Evolutionary conservation across 352 stramenopile genomes (phyloP), one percentile per base, ranked within the genome.

Genomic region (Phytophthora ramorum): DNA sequence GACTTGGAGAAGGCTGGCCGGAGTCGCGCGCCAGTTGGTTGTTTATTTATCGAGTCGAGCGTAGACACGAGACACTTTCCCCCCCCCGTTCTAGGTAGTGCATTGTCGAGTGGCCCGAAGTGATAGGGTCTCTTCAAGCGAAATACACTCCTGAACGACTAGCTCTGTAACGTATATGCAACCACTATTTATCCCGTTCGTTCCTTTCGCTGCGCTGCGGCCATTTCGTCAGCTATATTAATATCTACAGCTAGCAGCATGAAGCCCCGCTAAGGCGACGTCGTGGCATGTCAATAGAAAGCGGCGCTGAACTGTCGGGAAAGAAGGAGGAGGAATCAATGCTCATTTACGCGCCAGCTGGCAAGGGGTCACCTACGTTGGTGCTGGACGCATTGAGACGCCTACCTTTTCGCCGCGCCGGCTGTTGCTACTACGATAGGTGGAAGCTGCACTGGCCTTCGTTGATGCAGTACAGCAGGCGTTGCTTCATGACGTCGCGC

Each of bases 381-480:
- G n/a, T 40, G 30, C 62, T 50, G 62, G 48, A 64, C 52, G 37
- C 48, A 61, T 26, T 19, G 14, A 32, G 3, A 43, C 17, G n/a
- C 48, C 20, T 51, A 9, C 32, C 32, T 9, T 37, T 37, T 66
- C 44, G n/a, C 17, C 13, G 5, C 44, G 46, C 46, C 50, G 41
- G 16, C 43, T 34, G 45, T 38, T 46, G 16, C 24, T 40, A 40
- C 34, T 79, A 92, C 28, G 86, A 95, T n/a, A 92, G 66, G 50
- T 93, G 86, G 71, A 95, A 95, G 66, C 81, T 92, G 68, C 79
- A 78, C 59, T 96, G 90, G 10, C 90, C 90, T 66, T 97, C 87
- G 50, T 76, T 73, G 50, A 97, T 96, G 61, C 87, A 94, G 51
- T 95, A 94, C 24, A 89, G 58, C 40, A 97, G 66, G 9, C 86